phyloP scores from a whole-genome alignment of 352 stramenopile species.

The Globisporangium solare region DNA sequence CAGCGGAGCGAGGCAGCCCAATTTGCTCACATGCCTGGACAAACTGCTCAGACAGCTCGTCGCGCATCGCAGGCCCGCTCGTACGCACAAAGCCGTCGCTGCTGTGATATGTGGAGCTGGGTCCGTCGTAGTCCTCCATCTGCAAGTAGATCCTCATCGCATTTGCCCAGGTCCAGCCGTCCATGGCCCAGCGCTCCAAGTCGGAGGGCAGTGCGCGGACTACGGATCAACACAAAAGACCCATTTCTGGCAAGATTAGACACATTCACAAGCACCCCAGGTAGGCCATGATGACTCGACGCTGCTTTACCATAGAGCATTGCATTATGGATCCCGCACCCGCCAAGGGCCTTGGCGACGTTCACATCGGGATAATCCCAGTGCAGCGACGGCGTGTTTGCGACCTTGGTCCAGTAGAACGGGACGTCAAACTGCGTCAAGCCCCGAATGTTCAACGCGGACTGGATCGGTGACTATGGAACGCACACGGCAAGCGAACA shows the following conservation, averaged over 20 bases:
- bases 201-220: slow-evolving; percentile 71
- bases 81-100: slow-evolving; percentile 52
- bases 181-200: slow-evolving; percentile 72
- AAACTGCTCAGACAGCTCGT: slow-evolving; percentile 40
- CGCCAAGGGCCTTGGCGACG: slow-evolving; percentile 79
- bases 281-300: not conserved
- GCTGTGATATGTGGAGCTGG: slow-evolving; percentile 49
- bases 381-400: slow-evolving; percentile 56
- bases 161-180: slow-evolving; percentile 70
- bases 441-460: slow-evolving; percentile 25
- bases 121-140: slow-evolving; percentile 73
- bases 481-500: not conserved
- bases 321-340: slow-evolving; percentile 88
- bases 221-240: slow-evolving; percentile 9
- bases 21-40: slow-evolving; percentile 42
- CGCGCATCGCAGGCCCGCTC: slow-evolving; percentile 27
- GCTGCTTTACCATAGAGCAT: slow-evolving; percentile 81
- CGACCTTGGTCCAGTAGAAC: slow-evolving; percentile 82
- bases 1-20: slow-evolving; percentile 48
- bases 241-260: too few species aligned
- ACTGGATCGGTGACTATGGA: slow-evolving; percentile 39
- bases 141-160: slow-evolving; percentile 64
- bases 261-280: too few species aligned
- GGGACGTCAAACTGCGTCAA: slow-evolving; percentile 83
- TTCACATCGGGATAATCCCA: slow-evolving; percentile 81